phyloP scores from a whole-genome alignment of 768 basidiomycete genomes.

The Russula sp. region DNA sequence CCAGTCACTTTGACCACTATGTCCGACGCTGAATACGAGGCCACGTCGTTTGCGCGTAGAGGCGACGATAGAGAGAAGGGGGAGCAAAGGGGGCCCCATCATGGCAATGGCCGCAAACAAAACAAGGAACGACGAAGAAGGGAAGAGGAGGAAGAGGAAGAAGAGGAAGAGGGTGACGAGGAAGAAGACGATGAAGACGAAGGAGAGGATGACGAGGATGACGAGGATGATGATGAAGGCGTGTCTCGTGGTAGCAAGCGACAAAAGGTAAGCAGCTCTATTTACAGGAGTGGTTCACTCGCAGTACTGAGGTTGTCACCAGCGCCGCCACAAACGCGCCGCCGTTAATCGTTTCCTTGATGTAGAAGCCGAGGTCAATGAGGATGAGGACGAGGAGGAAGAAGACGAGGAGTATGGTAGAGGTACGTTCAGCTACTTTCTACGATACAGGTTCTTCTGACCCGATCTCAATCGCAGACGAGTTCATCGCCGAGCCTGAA shows the following conservation, averaged over 20 bases:
- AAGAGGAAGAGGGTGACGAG: slow-evolving; percentile 32
- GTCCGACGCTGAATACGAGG: slow-evolving; percentile 35
- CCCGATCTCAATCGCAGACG: slow-evolving; percentile 36
- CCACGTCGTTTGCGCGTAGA: slow-evolving; percentile 26
- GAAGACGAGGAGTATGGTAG: slow-evolving; percentile 68
- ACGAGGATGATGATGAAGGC: slow-evolving; percentile 35
- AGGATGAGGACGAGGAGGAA: slow-evolving; percentile 94
- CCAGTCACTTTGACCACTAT: slow-evolving; percentile 27
- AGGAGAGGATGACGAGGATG: slow-evolving; percentile 35
- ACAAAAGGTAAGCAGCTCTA: slow-evolving; percentile 42
- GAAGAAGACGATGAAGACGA: slow-evolving; percentile 35
- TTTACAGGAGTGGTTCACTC: not conserved
- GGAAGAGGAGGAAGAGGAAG: slow-evolving; percentile 20
- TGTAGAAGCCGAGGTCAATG: slow-evolving; percentile 92
- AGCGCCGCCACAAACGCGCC: slow-evolving; percentile 62
- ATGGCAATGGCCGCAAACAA: slow-evolving; percentile 26
- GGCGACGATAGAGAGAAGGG: slow-evolving; percentile 29
- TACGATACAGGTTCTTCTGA: slow-evolving; percentile 3
- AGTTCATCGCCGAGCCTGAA: slow-evolving; percentile 58
- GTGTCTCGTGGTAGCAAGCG: slow-evolving; percentile 48
- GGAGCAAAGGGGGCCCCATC: slow-evolving; percentile 31
- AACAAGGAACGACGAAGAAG: slow-evolving; percentile 33
- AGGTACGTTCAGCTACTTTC: slow-evolving; percentile 27
- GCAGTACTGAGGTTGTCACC: slow-evolving; percentile 11
- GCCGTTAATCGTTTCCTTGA: slow-evolving; percentile 82